Base-by-base conservation (phyloP, 352 stramenopile genomes). In the Pythium chondricola region DNA sequence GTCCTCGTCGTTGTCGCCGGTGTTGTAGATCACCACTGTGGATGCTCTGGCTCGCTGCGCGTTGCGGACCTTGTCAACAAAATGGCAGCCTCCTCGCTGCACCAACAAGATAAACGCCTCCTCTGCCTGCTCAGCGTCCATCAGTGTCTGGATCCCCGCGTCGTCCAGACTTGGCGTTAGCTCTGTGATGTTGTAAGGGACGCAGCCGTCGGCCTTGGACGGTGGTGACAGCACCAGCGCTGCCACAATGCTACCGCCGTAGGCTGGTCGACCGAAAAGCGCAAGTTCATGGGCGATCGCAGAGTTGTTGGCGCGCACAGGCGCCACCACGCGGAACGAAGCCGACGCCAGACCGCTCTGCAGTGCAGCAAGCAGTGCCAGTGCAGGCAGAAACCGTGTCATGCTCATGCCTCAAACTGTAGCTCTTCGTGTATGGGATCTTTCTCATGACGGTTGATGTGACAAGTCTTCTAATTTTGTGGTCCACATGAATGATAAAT, bases 61-160 rank as follows among this genome's bases (percentile, higher is more conserved):
- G 4, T 55, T 33, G 16, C 48, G 52, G 3, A 43, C 52, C 36
- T 70, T 70, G 14, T 57, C 31, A 0, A 67, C 62, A 51, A 70
- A 70, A 32, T 61, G 61, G 35, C 62, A 70, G 3, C 58, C 24
- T 35, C 62, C 62, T 17, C 62, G 62, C 14, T 47, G 18, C n/a
- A 70, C 40, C 1, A 70, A 26, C n/a, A 64, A 24, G 37, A 59
- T 22, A 18, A 64, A 59, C 25, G 49, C 31, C 30, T 59, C 52
- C 5, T n/a, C n/a, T n/a, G n/a, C n/a, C n/a, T n/a, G n/a, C n/a
- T n/a, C n/a, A n/a, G n/a, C n/a, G n/a, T 33, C 7, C 7, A 33
- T 33, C 29, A 33, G 29, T n/a, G n/a, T n/a, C n/a, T n/a, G n/a
- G n/a, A 36, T 32, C 11, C 2, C 37, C 49, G 8, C 4, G n/a